These are phyloP conservation scores for Trapa bicornis DNA, from an alignment of 345 rosid genomes.

Conservation along the genomic window DNA sequence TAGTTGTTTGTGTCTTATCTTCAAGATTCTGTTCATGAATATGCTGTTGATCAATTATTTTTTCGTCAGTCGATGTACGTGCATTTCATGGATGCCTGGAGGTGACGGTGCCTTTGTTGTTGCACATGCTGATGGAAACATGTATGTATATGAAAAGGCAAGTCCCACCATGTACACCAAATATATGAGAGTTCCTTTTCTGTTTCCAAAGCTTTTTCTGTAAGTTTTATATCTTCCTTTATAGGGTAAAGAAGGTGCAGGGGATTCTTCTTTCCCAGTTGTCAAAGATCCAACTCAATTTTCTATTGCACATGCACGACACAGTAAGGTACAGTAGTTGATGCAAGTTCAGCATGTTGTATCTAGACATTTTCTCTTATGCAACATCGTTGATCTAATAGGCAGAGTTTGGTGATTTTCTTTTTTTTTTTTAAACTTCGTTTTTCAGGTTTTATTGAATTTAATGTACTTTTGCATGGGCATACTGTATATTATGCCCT, in stretches of 20 bases:
- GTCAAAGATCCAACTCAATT: constrained; percentile 81
- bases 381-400: not conserved
- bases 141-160: constrained; percentile 95
- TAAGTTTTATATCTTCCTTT: constrained; percentile 2
- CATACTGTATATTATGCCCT: not conserved
- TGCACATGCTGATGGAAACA: constrained; percentile 96
- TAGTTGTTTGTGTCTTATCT: not conserved
- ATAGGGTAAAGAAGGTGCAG: constrained; percentile 85
- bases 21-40: not conserved
- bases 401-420: not conserved
- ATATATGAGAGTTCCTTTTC: not conserved
- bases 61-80: constrained; percentile 70
- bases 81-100: constrained; percentile 94
- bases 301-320: constrained; percentile 78
- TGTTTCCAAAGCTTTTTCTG: not conserved
- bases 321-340: constrained; percentile 57
- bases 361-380: not conserved
- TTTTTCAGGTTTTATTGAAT: no score
- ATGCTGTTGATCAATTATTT: constrained; percentile 3
- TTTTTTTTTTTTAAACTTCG: not conserved
- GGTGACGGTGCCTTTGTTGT: constrained; percentile 89
- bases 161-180: constrained; percentile 15
- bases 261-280: constrained; percentile 87
- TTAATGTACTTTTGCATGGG: not conserved
- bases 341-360: not conserved